Evolutionary conservation across 2,329 filamentous ascomycete genomes (phyloP), one percentile per base, ranked within the genome.

Genomic region (Xylariaceae sp.): DNA sequence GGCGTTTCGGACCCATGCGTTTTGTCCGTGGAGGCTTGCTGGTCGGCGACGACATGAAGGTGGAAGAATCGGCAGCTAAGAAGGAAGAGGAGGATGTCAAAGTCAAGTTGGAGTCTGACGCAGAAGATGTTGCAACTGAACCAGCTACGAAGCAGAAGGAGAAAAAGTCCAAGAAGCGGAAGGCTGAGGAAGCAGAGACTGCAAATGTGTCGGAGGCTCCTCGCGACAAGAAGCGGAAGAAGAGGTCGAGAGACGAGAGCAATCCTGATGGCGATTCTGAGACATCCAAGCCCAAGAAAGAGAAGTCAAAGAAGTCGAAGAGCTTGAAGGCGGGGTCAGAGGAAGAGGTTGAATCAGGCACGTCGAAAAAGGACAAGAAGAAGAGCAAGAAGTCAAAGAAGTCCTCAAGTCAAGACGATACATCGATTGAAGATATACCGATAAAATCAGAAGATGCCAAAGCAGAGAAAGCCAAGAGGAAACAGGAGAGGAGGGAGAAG

Each of bases 11-110:
- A 1, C 73, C 78, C 9, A 87, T 95, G 73, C 79, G 83, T 37
- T 98, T 98, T 64, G 84, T 98, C 18, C 81, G 75, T 44, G 93
- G 89, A n/a, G 93, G 91, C 0, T 76, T 89, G 42, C 61, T 79
- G 24, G 70, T 81, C 18, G 77, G 76, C 26, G 74, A 80, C 47
- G 70, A 78, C 54, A 71, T 79, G 37, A 66, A 74, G 44, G 62
- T 63, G 39, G 63, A 64, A 42, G 61, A 43, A 39, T 60, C 42
- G 40, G 50, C 45, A 17, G 30, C 30, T 7, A 32, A 32, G 13
- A 15, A n/a, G 30, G 30, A 32, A n/a, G 30, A 32, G 8, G 30
- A 32, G 7, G 13, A 32, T 15, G 13, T 15, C 16, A 32, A 32
- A 32, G 30, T 15, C 16, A 32, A 32, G 15, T 7, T 15, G 16